Evolutionary conservation across 352 stramenopile genomes (phyloP), one percentile per base, ranked within the genome.

Genomic region (Phytophthora citrophthora): DNA sequence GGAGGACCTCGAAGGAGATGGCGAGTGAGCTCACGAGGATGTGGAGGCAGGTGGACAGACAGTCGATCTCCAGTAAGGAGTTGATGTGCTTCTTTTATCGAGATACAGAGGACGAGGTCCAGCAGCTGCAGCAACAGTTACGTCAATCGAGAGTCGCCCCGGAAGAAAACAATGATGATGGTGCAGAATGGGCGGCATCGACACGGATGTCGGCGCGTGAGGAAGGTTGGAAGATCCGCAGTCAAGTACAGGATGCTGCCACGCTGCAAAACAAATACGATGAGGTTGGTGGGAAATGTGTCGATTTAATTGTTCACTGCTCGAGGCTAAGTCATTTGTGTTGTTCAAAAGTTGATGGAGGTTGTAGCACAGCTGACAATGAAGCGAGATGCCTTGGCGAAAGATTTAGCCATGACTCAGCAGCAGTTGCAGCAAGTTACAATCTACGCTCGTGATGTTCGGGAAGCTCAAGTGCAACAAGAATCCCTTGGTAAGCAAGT

Each of bases 61-160:
- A 52, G 8, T 52, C 27, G 45, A 15, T 52, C 15, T 52, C 45
- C 29, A 52, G 27, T 24, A 39, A 39, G 45, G 15, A 52, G 36
- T 29, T 52, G 8, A 5, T 23, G 5, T 39, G 45, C 26, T 23
- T 27, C 45, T 52, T 52, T 6, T 24, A 39, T 16, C 13, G 12
- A 29, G 13, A 52, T 26, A 11, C 15, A 1, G 26, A 26, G 45
- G 45, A 52, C 27, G 45, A 39, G 23, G 4, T 39, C 26, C 45
- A 52, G 15, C 45, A 52, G 29, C 23, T 52, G 24, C 20, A 26
- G 40, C 40, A 27, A 18, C 15, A 46, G 4, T 26, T 46, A 11
- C n/a, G 45, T 0, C 29, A 13, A 34, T 34, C 29, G 4, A 34
- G 29, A 34, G 9, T 2, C 29, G 36, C 9, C 13, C 4, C 3